Evolutionary conservation across 352 stramenopile species (phyloP).

Genomic region (Globisporangium middletonii): DNA sequence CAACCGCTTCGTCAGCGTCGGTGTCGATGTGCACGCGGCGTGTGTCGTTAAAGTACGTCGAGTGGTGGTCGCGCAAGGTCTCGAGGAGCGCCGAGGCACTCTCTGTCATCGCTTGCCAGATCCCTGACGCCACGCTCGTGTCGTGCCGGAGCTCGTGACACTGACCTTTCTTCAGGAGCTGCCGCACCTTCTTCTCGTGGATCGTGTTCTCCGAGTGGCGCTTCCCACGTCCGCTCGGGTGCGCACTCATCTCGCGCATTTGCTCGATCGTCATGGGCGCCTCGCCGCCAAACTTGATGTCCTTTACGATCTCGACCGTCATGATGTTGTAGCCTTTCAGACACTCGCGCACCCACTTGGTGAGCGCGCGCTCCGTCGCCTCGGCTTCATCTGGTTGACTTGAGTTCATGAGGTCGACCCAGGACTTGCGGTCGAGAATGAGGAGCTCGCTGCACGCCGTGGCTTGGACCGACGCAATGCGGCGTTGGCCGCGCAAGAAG

Average conservation of each 20-base stretch:
- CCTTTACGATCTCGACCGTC: conserved; percentile 66
- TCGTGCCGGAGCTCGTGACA: conserved; percentile 2
- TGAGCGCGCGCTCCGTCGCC: conserved; percentile 27
- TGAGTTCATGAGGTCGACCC: conserved; percentile 40
- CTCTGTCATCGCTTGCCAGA: conserved; percentile 3
- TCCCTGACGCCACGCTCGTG: not conserved
- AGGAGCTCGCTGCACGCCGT: conserved; percentile 60
- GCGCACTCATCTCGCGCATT: conserved; percentile 14
- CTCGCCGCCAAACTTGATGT: conserved; percentile 37
- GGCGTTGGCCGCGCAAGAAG: conserved; percentile 50
- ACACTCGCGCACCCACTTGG: conserved; percentile 54
- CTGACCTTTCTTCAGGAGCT: conserved; percentile 27
- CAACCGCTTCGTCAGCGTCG: not conserved
- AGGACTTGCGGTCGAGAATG: conserved; percentile 40
- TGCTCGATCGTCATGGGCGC: conserved; percentile 36
- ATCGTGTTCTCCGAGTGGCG: conserved; percentile 23
- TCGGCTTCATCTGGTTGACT: conserved; percentile 36
- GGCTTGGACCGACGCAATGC: conserved; percentile 60
- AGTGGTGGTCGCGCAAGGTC: not conserved
- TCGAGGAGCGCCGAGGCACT: not conserved
- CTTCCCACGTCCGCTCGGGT: not conserved
- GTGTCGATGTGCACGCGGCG: conserved; percentile 8
- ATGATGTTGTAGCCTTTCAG: conserved; percentile 69
- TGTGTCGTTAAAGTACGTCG: conserved; percentile 5
- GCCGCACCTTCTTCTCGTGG: conserved; percentile 33